These are phyloP conservation scores for Talaromyces sp. DNA, from an alignment of 2,329 filamentous ascomycete genomes.

Conservation along the genomic window DNA sequence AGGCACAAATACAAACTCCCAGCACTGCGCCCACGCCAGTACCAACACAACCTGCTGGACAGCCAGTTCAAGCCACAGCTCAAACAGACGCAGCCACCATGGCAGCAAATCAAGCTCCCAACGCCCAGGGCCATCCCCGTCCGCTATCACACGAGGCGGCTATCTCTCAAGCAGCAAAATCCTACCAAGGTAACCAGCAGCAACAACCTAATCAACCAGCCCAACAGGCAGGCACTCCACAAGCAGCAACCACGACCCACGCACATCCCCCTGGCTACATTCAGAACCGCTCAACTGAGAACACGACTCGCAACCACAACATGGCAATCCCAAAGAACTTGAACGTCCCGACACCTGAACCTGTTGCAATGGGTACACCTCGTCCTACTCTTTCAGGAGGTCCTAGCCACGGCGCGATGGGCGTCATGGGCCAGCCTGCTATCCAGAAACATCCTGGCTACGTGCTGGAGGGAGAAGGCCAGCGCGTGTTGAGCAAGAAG, in stretches of 20 bases:
- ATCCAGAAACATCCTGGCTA: conserved; percentile 76
- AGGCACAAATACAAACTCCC: conserved; percentile 19
- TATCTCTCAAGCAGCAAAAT: conserved; percentile 42
- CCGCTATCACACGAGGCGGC: conserved; percentile 44
- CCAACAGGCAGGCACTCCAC: conserved; percentile 21
- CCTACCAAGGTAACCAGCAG: conserved; percentile 34
- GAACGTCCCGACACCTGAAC: conserved; percentile 64
- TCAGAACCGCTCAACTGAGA: conserved; percentile 37
- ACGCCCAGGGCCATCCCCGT: conserved; percentile 35
- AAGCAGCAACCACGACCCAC: conserved; percentile 31
- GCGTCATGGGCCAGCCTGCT: conserved; percentile 82
- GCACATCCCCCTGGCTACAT: conserved; percentile 40
- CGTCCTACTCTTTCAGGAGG: conserved; percentile 83
- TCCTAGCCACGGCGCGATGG: conserved; percentile 66
- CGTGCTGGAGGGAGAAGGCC: conserved; percentile 84
- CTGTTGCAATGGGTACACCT: conserved; percentile 65
- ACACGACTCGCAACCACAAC: conserved; percentile 50
- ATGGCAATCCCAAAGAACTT: conserved; percentile 81
- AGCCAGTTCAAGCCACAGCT: conserved; percentile 4
- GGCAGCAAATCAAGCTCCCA: conserved; percentile 26
- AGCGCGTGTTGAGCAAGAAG: conserved; percentile 93
- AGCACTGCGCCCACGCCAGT: conserved; percentile 3
- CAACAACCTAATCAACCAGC: conserved; percentile 16
- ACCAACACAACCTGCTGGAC: neutral
- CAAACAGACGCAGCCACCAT: conserved; percentile 6